Evolutionary conservation across 2,329 filamentous ascomycete species (phyloP).

Genomic region (Aspergillus sojae): DNA sequence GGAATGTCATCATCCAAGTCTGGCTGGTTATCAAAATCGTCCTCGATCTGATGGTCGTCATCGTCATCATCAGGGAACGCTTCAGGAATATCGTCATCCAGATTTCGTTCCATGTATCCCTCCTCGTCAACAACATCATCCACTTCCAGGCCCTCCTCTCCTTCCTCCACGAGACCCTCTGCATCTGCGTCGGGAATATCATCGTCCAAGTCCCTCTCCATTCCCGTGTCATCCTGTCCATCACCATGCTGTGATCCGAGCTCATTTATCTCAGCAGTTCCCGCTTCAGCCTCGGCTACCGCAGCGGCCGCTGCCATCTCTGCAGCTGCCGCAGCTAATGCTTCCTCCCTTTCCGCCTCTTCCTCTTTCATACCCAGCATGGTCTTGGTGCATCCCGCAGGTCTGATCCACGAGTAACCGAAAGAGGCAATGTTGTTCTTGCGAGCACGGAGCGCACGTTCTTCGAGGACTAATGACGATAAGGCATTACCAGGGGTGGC

Average conservation of each 20-base stretch:
- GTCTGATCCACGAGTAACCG: constrained; percentile 86
- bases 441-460: constrained; percentile 73
- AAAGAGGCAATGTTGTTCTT: constrained; percentile 83
- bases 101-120: constrained; percentile 58
- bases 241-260: constrained; percentile 31
- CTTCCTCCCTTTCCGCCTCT: constrained; percentile 82
- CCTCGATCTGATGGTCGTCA: constrained; percentile 40
- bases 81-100: constrained; percentile 75
- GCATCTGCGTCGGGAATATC: constrained; percentile 49
- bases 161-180: constrained; percentile 44
- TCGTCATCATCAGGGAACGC: constrained; percentile 51
- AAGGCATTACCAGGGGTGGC: constrained; percentile 64
- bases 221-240: constrained; percentile 37
- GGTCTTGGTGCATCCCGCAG: constrained; percentile 85
- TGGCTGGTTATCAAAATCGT: constrained; percentile 47
- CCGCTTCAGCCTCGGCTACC: constrained; percentile 57
- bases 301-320: constrained; percentile 69
- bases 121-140: constrained; percentile 59
- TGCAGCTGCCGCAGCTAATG: constrained; percentile 71
- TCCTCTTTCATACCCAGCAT: constrained; percentile 90
- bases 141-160: constrained; percentile 50
- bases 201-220: constrained; percentile 47
- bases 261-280: constrained; percentile 39
- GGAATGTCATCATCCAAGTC: constrained; percentile 64
- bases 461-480: constrained; percentile 72